Evolutionary conservation across 2,329 filamentous ascomycete genomes (phyloP).

Genomic region (Neofusicoccum sp.): DNA sequence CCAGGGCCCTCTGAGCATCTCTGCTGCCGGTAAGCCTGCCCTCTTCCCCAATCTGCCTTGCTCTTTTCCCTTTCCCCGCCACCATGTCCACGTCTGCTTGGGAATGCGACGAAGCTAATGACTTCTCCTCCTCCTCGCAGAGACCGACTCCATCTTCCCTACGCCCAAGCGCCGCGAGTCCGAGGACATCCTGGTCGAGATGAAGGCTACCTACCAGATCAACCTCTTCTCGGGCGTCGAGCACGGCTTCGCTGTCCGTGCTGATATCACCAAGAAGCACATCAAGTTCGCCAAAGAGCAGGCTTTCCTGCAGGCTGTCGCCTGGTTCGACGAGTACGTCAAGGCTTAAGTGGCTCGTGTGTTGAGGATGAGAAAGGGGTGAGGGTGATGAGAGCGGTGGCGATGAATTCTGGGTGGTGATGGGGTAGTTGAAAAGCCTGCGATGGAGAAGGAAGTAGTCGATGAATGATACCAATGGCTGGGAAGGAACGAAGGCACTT

Average conservation of each 20-base stretch:
- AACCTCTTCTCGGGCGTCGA: constrained; percentile 68
- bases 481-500: neutral
- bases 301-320: constrained; percentile 73
- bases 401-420: too few relatives aligned
- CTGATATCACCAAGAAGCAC: constrained; percentile 57
- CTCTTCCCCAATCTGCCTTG: neutral
- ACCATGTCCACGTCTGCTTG: neutral
- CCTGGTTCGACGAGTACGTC: constrained; percentile 71
- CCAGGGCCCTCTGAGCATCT: constrained; percentile 57
- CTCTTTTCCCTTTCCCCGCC: neutral
- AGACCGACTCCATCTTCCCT: constrained; percentile 61
- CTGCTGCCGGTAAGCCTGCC: constrained; percentile 53
- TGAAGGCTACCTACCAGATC: constrained; percentile 67
- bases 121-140: constrained; percentile 28
- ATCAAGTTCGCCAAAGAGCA: constrained; percentile 74
- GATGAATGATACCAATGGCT: neutral
- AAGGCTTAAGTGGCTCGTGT: constrained; percentile 27
- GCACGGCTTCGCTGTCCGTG: constrained; percentile 74
- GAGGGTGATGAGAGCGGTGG: neutral
- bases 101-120: neutral
- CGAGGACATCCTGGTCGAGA: constrained; percentile 58
- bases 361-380: neutral
- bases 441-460: neutral
- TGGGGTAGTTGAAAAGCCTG: too few relatives aligned
- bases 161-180: constrained; percentile 54